Evolutionary conservation across 139 green algal species (phyloP), one percentile per base, ranked within the genome.

Genomic region (Tetradesmus lagerheimii): DNA sequence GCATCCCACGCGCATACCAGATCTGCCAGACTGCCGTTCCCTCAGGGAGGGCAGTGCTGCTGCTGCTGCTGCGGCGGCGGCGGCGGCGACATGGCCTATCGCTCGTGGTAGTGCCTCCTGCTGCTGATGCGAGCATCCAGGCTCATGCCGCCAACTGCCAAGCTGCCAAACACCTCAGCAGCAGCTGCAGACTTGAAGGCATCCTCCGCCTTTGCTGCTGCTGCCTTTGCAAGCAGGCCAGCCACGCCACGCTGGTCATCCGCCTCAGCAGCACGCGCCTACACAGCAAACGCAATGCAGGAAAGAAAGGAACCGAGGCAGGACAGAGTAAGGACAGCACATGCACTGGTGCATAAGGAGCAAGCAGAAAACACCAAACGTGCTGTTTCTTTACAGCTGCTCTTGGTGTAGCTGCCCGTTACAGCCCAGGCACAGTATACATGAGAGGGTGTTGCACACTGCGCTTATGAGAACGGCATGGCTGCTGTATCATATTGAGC

Each of bases 91-190:
- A 20, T 25, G 57, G 57, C 57, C 57, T 31, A 88, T 25, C 83
- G 83, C 79, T 92, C 57, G 29, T 76, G 84, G 75, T 93, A 95
- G 80, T 95, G 92, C 38, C 90, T 90, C 18, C 93, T 80, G 76
- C 91, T 94, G 84, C 83, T 92, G 53, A 96, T 85, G 16, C 93
- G 86, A 0, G 89, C 86, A 74, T 93, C 91, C 45, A 96, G n/a
- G 15, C 83, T 89, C 39, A 62, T 89, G 4, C 89, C 89, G 5
- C 89, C 76, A 18, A 83, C 80, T 11, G 80, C 35, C 74, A 94
- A 45, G 14, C 87, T 88, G 12, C 47, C 89, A 88, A 89, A 95
- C 82, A 95, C 93, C 47, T 94, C 93, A 38, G 76, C 37, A 3
- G 88, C 77, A 18, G 93, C 93, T 6, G 92, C 93, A 31, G 89